phyloP scores from a whole-genome alignment of 106 monocot species.

The Dioscorea dumetorum region DNA sequence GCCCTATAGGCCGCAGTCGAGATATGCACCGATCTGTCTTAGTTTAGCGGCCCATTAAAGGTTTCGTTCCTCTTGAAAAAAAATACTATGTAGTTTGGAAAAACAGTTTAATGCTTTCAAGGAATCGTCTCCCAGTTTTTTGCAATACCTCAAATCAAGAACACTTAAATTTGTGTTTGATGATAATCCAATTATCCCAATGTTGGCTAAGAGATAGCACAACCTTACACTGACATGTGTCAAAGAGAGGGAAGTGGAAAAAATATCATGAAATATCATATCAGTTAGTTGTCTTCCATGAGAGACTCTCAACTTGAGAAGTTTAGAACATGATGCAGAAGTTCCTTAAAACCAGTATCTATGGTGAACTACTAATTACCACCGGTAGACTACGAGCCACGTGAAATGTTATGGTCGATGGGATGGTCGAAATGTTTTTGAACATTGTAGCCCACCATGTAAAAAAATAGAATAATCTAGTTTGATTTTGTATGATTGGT shows the following conservation, averaged over 20 bases:
- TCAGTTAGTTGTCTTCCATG: constrained; percentile 88
- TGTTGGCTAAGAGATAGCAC: constrained; percentile 69
- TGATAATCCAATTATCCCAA: constrained; percentile 53
- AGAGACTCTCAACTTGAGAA: constrained; percentile 62
- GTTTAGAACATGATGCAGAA: constrained; percentile 71
- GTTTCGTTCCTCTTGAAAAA: too few relatives aligned
- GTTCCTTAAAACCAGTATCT: constrained; percentile 84
- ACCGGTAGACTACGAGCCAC: too few relatives aligned
- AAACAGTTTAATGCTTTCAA: constrained; percentile 45
- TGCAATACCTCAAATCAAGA: constrained; percentile 79
- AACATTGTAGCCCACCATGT: too few relatives aligned
- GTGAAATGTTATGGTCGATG: too few relatives aligned
- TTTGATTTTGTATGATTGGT: too few relatives aligned
- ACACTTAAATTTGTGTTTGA: constrained; percentile 56
- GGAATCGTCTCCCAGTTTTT: constrained; percentile 60
- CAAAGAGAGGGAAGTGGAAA: constrained; percentile 74
- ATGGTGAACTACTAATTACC: too few relatives aligned
- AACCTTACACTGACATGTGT: constrained; percentile 83
- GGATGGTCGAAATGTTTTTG: too few relatives aligned
- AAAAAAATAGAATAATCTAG: too few relatives aligned
- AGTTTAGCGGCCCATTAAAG: too few relatives aligned
- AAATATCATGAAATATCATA: constrained; percentile 90
- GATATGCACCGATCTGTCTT: too few relatives aligned
- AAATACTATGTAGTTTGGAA: too few relatives aligned
- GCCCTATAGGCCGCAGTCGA: too few relatives aligned